Evolutionary conservation across 768 basidiomycete species (phyloP), one percentile per base, ranked within the genome.

Genomic region (Mycena albidolilacea): DNA sequence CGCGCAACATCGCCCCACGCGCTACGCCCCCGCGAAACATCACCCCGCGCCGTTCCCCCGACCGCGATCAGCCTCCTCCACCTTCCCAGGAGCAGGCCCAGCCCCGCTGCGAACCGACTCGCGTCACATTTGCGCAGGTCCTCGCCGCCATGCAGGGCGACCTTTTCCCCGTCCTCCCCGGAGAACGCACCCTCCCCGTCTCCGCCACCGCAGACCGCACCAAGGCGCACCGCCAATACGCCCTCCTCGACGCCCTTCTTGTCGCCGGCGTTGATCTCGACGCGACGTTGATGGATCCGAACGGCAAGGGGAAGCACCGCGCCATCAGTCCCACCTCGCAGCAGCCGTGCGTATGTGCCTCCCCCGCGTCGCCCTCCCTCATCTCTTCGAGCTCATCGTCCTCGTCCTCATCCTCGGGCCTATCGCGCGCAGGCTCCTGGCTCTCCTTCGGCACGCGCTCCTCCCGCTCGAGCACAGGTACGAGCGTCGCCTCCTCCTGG

Each of bases 391-490:
- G 7, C 3, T n/a, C 64, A 60, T 72, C 74, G 5, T 41, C 64
- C 1, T 35, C 72, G 1, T 59, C 73, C n/a, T 57, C 74, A 1
- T 72, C 71, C 15, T 75, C 74, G 2, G 65, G 71, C 54, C 65
- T 73, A 46, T 73, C 71, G 2, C 75, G 75, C 55, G 71, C 75
- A 1, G 69, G 75, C 64, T 76, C 75, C 10, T 76, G 75, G 75
- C 71, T 76, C 44, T 76, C 75, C 38, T 76, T 75, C 61, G 60
- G 52, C 58, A 38, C 50, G 5, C 52, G 55, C n/a, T 75, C 74
- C 19, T 55, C 69, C n/a, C 67, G 30, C 17, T 63, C 62, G 14
- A 75, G 74, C 58, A 61, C 57, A 15, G 12, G 67, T 64, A 59
- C 55, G 11, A 73, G 71, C 55, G 48, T 64, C n/a, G 19, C 71